Evolutionary conservation across 768 basidiomycete species (phyloP), one percentile per base, ranked within the genome.

Genomic region (Xanthoconium stramineum): DNA sequence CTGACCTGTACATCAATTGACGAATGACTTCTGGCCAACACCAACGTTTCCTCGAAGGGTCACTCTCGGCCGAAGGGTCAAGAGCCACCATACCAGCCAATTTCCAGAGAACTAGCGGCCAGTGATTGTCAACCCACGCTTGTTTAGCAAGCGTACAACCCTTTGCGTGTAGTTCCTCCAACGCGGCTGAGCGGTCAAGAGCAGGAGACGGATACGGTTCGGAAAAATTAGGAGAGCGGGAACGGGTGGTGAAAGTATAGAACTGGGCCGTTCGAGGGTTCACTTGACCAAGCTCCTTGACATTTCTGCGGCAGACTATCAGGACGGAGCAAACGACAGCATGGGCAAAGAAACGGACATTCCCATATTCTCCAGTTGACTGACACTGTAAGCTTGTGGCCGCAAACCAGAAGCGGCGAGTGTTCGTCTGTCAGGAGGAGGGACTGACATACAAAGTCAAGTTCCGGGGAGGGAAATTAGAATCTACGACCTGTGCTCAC

Each of bases 61-160:
- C 72, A 14, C 57, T 65, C 64, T 84, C 84, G 39, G 76, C 74
- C 28, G 78, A 69, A 5, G 94, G 94, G 55, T 91, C 84, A 1
- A 94, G 77, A 36, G 80, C 76, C 1, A 85, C 87, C 80, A 93
- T 84, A 13, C 91, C 89, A 4, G 94, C 92, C 20, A 97, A 73
- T 73, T 99, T 99, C 97, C 97, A 99, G 4, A 99, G 78, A 32
- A 98, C 83, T 44, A 94, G 73, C 11, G 75, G 70, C 91, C 94
- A 99, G 63, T 97, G 94, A 64, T 98, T 98, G 49, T 89, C 82
- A 1, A 97, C 85, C 97, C 97, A 99, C 24, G 77, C 71, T 59
- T 83, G 76, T 9, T 85, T 89, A 3, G 83, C 89, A 24, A 92
- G 78, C 3, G 65, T 68, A 59, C 92, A 94, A 0, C 88, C 90